Base-by-base conservation (phyloP, 345 rosid species). In the Hibiscus mutabilis region DNA sequence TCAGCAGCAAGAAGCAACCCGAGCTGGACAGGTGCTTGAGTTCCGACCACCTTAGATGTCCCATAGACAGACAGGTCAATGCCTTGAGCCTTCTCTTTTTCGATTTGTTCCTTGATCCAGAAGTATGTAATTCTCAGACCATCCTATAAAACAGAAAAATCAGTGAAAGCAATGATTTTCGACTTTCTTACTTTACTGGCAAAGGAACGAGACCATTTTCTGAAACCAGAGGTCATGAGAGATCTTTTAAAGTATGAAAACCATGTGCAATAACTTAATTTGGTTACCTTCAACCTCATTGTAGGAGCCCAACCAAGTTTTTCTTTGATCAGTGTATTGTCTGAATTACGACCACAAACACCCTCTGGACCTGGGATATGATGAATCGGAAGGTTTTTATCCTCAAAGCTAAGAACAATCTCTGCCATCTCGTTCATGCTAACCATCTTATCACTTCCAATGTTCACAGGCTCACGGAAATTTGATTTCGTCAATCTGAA, bases 371-470 rank as follows among this genome's bases (percentile, higher is more conserved):
- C 97, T 31, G 99, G 99, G 73, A 92, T 92, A 85, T 90, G 97
- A 58, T 95, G 96, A 75, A 92, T 86, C 5, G 97, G 97, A 60
- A 92, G 97, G 73, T 86, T 92, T 82, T 83, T 95, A 75, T 86
- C 76, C 68, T 92, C 98, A 72, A 95, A 90, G 78, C 97, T 86
- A 11, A 90, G 91, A 73, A 94, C 95, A 79, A 90, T 94, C 86
- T 91, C 93, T 4, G 98, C 97, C 97, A 94, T 91, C 83, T 86
- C 96, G 63, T 94, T 94, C 98, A 94, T 94, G 91, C 98, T 90
- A 69, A 94, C 98, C 97, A 91, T 91, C 86, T 94, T 97, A 84
- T 94, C 98, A 25, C 98, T 94, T 77, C 98, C 98, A 8, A 94
- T 94, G 82, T 94, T 94, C 75, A 94, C 91, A 0, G 98, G 97